Evolutionary conservation across 1,284 basidiomycete genomes (phyloP).

Genomic region (Cerrena zonata): DNA sequence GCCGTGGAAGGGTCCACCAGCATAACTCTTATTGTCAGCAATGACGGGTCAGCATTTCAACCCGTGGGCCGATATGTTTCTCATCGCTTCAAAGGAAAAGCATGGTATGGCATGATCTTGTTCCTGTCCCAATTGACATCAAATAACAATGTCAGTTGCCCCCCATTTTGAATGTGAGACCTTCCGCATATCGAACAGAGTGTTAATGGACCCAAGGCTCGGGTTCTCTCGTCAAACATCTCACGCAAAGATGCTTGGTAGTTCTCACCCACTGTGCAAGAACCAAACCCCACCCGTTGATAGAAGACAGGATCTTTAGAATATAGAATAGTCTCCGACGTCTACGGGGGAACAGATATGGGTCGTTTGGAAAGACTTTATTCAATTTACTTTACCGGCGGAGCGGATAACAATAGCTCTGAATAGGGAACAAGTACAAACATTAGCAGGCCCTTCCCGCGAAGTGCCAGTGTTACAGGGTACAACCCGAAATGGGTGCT

Average conservation of each 20-base stretch:
- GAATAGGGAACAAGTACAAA: no score
- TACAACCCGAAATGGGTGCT: no score
- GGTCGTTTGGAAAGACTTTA: no score
- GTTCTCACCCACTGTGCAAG: not conserved
- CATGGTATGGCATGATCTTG: slow-evolving; percentile 1
- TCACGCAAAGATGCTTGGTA: not conserved
- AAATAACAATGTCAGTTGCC: not conserved
- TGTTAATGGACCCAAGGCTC: not conserved
- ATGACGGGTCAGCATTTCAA: not conserved
- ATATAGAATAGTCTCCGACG: not conserved
- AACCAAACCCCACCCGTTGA: not conserved
- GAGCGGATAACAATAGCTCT: no score
- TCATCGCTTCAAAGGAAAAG: not conserved
- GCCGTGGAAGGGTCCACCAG: no score
- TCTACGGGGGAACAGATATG: no score
- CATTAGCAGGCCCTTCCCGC: no score
- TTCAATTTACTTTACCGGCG: no score
- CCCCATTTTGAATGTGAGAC: not conserved
- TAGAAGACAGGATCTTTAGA: not conserved
- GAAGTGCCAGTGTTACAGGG: no score
- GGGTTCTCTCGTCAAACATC: not conserved
- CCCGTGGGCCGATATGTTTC: not conserved
- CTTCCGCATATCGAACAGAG: not conserved
- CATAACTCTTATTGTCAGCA: not conserved
- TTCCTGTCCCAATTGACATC: not conserved